Evolutionary conservation across 2,329 filamentous ascomycete species (phyloP), one percentile per base, ranked within the genome.

Genomic region (Cladosporium sp.): DNA sequence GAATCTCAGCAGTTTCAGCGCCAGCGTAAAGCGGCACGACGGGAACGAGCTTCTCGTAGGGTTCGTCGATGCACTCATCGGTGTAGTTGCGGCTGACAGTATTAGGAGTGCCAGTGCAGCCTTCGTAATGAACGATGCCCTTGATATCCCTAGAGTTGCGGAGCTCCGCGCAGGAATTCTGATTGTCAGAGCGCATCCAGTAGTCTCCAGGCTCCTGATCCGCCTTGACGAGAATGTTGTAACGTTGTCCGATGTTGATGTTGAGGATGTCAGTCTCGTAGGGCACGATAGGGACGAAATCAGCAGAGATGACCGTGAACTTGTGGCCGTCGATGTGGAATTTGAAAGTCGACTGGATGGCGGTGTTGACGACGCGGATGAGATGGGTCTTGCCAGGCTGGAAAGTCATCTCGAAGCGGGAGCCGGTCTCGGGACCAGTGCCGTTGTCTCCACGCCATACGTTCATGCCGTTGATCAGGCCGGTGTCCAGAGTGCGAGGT

Each of bases 381-480:
- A 66, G 58, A 44, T 73, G 68, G 15, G 57, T 64, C 63, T 69
- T 64, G 56, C 65, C 68, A 12, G 59, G 54, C 2, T 56, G 53
- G 44, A 70, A 68, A 22, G 56, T 63, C 45, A 70, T 60, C 51
- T 64, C 61, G 55, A 66, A 73, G 15, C 68, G 67, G 45, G 64
- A 32, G 19, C 69, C 71, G 19, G 64, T 65, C n/a, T 62, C 40
- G 9, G 63, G 64, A 7, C 52, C 57, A 37, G 51, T 47, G 44
- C 54, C 61, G 35, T 60, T 61, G 20, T 50, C 52, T 55, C 65
- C 64, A 10, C 28, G 28, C 61, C 68, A 75, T 0, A 70, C 69
- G 60, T 77, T 77, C 59, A 70, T 73, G 20, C 75, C 75, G 61
- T 78, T 78, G 66, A 78, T 77, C 4, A 77, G 64, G 53, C 71